A percentile compares a stretch with the other conserved stretches of the same genome.
phyloP scores from a whole-genome alignment of 768 basidiomycete genomes.

The Boletus insuetus region DNA sequence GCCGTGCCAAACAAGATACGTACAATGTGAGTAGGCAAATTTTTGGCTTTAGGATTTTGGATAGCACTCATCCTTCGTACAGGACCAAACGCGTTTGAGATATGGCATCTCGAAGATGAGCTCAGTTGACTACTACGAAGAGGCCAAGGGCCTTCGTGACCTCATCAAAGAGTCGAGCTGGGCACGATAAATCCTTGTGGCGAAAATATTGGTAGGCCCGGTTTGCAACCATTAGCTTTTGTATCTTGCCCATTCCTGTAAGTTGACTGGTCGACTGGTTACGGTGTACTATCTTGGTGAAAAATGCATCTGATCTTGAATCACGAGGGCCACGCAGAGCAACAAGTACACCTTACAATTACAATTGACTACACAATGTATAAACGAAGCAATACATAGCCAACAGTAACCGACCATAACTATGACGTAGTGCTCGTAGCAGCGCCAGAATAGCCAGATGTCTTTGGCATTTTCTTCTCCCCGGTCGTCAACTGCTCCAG shows the following conservation, averaged over 20 bases:
- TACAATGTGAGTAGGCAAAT: slow-evolving; percentile 60
- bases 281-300: not conserved
- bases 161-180: slow-evolving; percentile 54
- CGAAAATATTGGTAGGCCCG: not conserved
- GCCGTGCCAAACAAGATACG: slow-evolving; percentile 83
- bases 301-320: not conserved
- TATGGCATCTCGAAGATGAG: slow-evolving; percentile 75
- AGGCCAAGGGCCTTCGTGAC: slow-evolving; percentile 56
- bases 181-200: slow-evolving; percentile 35
- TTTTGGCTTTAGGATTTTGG: not conserved
- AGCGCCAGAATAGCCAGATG: slow-evolving; percentile 37
- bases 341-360: too few relatives aligned
- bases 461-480: slow-evolving; percentile 93
- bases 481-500: slow-evolving; percentile 75
- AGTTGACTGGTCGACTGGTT: not conserved
- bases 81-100: slow-evolving; percentile 82
- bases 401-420: not conserved
- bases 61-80: not conserved
- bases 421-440: slow-evolving; percentile 10
- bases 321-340: too few relatives aligned
- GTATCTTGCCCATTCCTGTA: slow-evolving; percentile 7
- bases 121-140: slow-evolving; percentile 67
- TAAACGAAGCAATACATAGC: too few relatives aligned
- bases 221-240: not conserved
- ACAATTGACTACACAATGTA: too few relatives aligned